phyloP scores from a whole-genome alignment of 306 rosid genomes.

The Sechiopsis laciniata region DNA sequence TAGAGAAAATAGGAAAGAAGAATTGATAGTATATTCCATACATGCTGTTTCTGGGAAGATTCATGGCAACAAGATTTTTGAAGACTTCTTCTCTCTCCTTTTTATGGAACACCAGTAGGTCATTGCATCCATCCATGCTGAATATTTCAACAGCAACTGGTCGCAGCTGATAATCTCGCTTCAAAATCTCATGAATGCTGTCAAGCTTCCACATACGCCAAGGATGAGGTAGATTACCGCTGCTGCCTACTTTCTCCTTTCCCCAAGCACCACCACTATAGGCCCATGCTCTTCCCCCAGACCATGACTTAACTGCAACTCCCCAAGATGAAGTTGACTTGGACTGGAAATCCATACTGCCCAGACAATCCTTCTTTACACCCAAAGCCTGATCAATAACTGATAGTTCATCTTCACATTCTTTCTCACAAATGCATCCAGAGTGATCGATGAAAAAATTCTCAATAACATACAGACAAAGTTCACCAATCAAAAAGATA shows the following conservation, averaged over 20 bases:
- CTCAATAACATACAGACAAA: constrained; percentile 87
- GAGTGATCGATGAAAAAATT: constrained; percentile 78
- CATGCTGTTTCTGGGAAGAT: constrained; percentile 99
- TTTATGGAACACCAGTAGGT: constrained; percentile 97
- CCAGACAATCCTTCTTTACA: constrained; percentile 68
- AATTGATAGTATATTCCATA: constrained; percentile 33
- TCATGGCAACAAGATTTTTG: constrained; percentile 78
- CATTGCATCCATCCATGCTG: constrained; percentile 99
- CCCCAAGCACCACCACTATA: constrained; percentile 99
- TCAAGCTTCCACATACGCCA: constrained; percentile 99
- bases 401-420: constrained; percentile 79
- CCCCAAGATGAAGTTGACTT: constrained; percentile 73
- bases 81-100: constrained; percentile 97
- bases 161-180: constrained; percentile 99
- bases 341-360: constrained; percentile 72
- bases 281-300: constrained; percentile 99
- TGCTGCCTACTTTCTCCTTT: constrained; percentile 73
- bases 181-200: constrained; percentile 95
- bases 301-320: constrained; percentile 49
- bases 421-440: constrained; percentile 90
- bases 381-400: constrained; percentile 97
- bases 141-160: constrained; percentile 98
- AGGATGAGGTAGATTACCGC: constrained; percentile 82
- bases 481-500: constrained; percentile 87
- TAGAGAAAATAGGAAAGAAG: constrained; percentile 22